Base-by-base conservation (phyloP, 179 eudicot genomes). In the Corrigiola litoralis region DNA sequence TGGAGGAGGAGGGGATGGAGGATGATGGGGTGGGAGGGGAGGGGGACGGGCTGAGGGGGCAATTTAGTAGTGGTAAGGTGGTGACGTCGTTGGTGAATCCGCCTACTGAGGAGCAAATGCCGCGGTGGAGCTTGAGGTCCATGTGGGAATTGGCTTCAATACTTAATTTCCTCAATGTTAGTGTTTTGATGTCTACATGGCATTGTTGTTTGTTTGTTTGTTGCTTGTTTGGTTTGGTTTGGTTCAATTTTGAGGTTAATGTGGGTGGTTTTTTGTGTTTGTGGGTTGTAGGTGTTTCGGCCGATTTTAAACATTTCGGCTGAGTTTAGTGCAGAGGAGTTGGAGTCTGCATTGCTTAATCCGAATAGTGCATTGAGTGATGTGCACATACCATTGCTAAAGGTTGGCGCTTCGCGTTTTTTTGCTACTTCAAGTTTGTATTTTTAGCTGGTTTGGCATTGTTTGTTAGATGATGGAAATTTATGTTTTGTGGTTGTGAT, bases 111-210 rank as follows among this genome's bases (percentile, higher is more conserved):
- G 83, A 82, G 24, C 90, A 85, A 77, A 68, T 85, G 69, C 85
- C 86, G 6, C 62, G 90, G 69, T 83, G 95, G 95, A 71, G 60
- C 14, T 75, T 85, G 73, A 72, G 95, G 77, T 74, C 88, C 27
- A 89, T 89, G 98, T 92, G 92, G 88, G 90, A 92, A 68, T 72
- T 92, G 74, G 98, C 95, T 64, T 87, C 98, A 1, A 70, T 92
- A 66, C 84, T 92, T 42, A 80, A 89, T 80, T 92, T 92, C 72
- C 66, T 90, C 38, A 79, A 89, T 85, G 96, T 91, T 58, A 77
- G 84, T 78, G 17, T 27, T 14, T 11, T 38, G 21, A 27, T 10
- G 59, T 57, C 41, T 17, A 13, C 8, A 32, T 45, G 6, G 12
- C 1, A 0, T 63, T 45, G 20, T 41, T 16, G 2, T 25, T 29